phyloP scores from a whole-genome alignment of 345 rosid genomes.

The Toxicodendron radicans region DNA sequence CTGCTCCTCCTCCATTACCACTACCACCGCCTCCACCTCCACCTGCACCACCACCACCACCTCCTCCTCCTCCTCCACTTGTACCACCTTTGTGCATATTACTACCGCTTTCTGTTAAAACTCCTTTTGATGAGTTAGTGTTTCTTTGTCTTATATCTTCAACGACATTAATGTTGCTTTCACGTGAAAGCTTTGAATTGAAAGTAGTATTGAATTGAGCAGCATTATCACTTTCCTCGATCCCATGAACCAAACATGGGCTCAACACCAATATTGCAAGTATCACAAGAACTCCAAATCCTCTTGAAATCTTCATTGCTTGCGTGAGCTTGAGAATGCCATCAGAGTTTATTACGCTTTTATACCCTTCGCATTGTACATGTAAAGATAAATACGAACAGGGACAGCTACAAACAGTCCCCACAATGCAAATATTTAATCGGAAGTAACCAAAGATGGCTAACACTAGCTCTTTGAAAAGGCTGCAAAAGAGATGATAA shows the following conservation, averaged over 20 bases:
- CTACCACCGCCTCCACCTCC: constrained; percentile 22
- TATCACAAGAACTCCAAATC: constrained; percentile 23
- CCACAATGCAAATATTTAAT: constrained; percentile 22
- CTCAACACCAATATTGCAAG: constrained; percentile 20
- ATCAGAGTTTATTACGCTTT: background rate
- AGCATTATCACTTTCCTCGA: constrained; percentile 24
- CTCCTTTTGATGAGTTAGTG: constrained; percentile 19
- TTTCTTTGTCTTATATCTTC: constrained; percentile 19
- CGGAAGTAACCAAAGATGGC: constrained; percentile 11
- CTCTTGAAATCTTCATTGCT: constrained; percentile 21
- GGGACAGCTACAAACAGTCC: constrained; percentile 24
- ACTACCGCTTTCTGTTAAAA: constrained; percentile 17
- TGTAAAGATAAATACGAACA: background rate
- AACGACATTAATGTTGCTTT: constrained; percentile 4
- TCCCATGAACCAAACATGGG: constrained; percentile 36
- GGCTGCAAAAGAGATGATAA: constrained; percentile 27
- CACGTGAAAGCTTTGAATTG: background rate
- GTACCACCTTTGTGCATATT: constrained; percentile 19
- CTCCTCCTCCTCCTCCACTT: constrained; percentile 24
- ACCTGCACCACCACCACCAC: constrained; percentile 15
- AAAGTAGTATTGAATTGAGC: constrained; percentile 20
- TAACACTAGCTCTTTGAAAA: constrained; percentile 14
- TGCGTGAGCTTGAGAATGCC: constrained; percentile 12
- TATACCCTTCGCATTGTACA: constrained; percentile 21
- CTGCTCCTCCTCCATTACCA: constrained; percentile 20